Evolutionary conservation across 306 rosid species (phyloP).

Genomic region (Pyrus pyrifolia): DNA sequence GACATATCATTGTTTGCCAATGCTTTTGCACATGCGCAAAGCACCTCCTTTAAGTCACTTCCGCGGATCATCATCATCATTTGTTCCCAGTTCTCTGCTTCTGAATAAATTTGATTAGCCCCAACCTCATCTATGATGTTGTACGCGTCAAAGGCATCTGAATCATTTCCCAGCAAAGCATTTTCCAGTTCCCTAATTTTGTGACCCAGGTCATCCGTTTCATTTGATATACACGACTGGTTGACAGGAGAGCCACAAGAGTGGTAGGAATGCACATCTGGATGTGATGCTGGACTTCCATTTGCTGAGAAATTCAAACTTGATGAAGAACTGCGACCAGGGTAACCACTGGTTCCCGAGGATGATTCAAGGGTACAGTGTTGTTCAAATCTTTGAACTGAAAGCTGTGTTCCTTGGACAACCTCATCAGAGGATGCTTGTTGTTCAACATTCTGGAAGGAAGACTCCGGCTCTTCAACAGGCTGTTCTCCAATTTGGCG

Average conservation of each 20-base stretch:
- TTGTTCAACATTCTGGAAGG: constrained; percentile 24
- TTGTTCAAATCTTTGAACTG: constrained; percentile 30
- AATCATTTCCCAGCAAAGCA: constrained; percentile 68
- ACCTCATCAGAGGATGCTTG: constrained; percentile 39
- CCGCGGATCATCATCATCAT: constrained; percentile 50
- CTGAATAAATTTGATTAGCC: constrained; percentile 22
- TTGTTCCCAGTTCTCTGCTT: constrained; percentile 48
- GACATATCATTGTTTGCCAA: constrained; percentile 47
- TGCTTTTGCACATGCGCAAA: constrained; percentile 70
- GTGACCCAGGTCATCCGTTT: constrained; percentile 51
- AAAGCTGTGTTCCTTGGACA: constrained; percentile 36
- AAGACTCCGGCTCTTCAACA: constrained; percentile 42
- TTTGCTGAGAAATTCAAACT: constrained; percentile 44
- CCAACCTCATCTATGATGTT: constrained; percentile 18
- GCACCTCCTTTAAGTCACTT: constrained; percentile 65
- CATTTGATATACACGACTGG: constrained; percentile 49
- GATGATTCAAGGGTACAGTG: constrained; percentile 57
- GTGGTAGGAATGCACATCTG: constrained; percentile 33
- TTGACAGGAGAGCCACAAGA: constrained; percentile 41
- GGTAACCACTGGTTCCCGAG: constrained; percentile 41
- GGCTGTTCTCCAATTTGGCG: constrained; percentile 32
- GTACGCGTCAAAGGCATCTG: constrained; percentile 33
- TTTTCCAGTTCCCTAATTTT: constrained; percentile 79
- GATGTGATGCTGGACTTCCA: constrained; percentile 56
- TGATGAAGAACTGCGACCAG: constrained; percentile 58